These are phyloP conservation scores for Tuber umbilicatum DNA, from an alignment of 495 filamentous ascomycete species.

Conservation along the genomic window DNA sequence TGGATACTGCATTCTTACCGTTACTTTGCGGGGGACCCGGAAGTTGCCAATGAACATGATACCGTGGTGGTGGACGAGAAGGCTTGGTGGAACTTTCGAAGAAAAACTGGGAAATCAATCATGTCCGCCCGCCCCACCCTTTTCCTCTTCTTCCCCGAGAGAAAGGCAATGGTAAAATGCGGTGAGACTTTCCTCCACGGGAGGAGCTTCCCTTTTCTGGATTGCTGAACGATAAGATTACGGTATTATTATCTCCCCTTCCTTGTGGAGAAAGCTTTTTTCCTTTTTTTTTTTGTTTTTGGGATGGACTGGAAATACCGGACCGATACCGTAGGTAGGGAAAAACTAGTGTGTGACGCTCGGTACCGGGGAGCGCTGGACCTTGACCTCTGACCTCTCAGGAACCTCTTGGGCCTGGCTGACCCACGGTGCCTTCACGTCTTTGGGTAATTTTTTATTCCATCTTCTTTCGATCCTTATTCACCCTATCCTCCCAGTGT, in stretches of 20 bases:
- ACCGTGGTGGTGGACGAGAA: background rate
- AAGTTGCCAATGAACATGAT: background rate
- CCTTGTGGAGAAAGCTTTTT: conserved; percentile 16
- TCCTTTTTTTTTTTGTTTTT: conserved; percentile 1
- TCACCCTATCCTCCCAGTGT: background rate
- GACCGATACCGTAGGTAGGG: no score
- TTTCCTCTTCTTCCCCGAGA: background rate
- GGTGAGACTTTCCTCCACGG: conserved; percentile 31
- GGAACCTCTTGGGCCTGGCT: background rate
- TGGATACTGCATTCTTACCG: background rate
- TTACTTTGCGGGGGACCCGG: background rate
- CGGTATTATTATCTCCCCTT: background rate
- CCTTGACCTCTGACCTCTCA: background rate
- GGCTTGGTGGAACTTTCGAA: conserved; percentile 1
- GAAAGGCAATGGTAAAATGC: conserved; percentile 4
- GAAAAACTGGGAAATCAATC: background rate
- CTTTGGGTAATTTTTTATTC: background rate
- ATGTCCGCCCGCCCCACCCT: background rate
- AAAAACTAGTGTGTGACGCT: background rate
- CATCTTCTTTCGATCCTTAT: background rate
- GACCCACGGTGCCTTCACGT: background rate
- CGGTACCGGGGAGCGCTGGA: background rate
- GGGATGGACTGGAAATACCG: background rate
- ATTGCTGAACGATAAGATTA: conserved; percentile 31
- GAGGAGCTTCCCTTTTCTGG: conserved; percentile 14